These are phyloP conservation scores for Trichoderma semiorbis DNA, from an alignment of 2,329 filamentous ascomycete genomes.

Conservation along the genomic window DNA sequence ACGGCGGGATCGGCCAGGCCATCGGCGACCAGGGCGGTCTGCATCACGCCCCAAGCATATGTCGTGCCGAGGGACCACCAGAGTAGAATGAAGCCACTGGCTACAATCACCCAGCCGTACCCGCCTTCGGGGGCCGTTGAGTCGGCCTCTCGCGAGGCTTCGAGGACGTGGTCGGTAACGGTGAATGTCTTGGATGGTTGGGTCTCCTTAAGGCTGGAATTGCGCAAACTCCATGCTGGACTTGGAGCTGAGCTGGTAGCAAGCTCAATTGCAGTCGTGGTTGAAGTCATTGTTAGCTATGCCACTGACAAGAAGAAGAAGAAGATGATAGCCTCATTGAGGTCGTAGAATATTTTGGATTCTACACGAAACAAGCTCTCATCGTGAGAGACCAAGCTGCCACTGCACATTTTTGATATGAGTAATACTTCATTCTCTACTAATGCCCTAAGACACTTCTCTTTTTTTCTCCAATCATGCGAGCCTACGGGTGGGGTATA, in stretches of 20 bases:
- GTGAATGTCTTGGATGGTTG: neutral
- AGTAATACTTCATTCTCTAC: neutral
- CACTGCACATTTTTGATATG: neutral
- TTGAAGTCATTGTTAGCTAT: neutral
- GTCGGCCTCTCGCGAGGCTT: constrained; percentile 11
- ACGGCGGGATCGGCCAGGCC: constrained; percentile 47
- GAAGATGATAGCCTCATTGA: neutral
- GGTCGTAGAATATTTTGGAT: neutral
- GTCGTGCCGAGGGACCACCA: constrained; percentile 53
- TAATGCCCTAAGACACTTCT: neutral
- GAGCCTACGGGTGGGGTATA: neutral
- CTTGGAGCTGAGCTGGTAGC: neutral
- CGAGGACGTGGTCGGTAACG: neutral
- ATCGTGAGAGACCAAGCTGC: neutral
- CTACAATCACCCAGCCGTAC: constrained; percentile 28
- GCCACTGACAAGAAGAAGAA: neutral
- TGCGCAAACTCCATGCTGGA: neutral
- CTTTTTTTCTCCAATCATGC: neutral
- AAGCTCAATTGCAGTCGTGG: constrained; percentile 15
- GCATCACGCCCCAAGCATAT: constrained; percentile 60
- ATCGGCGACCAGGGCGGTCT: constrained; percentile 51
- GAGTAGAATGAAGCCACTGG: constrained; percentile 24
- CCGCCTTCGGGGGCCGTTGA: constrained; percentile 26
- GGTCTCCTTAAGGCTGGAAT: neutral
- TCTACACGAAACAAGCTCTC: neutral